Evolutionary conservation across 2,329 filamentous ascomycete species (phyloP).

Genomic region (Neoscytalidium dimidiatum): DNA sequence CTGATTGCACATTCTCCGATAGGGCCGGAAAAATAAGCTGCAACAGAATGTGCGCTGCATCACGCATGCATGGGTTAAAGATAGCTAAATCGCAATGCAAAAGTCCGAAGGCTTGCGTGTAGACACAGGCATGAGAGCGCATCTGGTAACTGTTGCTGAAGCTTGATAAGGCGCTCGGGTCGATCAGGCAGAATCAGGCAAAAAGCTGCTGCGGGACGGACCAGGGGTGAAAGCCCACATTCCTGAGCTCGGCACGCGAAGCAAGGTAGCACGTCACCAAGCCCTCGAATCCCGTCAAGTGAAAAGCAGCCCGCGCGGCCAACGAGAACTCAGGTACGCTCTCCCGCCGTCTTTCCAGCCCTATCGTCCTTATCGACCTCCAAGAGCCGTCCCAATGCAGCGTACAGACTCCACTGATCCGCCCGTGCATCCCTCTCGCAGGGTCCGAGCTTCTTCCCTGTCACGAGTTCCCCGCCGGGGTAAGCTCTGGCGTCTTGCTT

Average conservation of each 20-base stretch:
- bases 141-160: background rate
- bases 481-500: slow-evolving; percentile 8
- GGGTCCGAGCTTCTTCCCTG: slow-evolving; percentile 1
- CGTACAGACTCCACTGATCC: background rate
- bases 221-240: background rate
- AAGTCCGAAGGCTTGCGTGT: background rate
- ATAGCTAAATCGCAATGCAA: background rate
- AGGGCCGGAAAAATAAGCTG: background rate
- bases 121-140: background rate
- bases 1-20: background rate
- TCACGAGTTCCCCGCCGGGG: slow-evolving; percentile 9
- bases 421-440: background rate
- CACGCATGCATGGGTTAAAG: background rate
- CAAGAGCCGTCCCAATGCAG: background rate
- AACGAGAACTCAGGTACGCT: background rate
- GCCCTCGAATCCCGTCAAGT: background rate
- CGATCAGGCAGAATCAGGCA: slow-evolving; percentile 7
- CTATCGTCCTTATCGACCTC: background rate
- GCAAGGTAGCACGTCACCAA: background rate
- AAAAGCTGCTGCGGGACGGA: background rate
- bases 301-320: background rate
- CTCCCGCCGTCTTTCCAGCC: background rate
- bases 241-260: background rate
- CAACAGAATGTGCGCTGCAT: background rate
- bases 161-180: background rate